A percentile compares a stretch with the other conserved stretches of the same genome.
Conservation (phyloP, 768 basidiomycete species). For the Mycena floridula region DNA sequence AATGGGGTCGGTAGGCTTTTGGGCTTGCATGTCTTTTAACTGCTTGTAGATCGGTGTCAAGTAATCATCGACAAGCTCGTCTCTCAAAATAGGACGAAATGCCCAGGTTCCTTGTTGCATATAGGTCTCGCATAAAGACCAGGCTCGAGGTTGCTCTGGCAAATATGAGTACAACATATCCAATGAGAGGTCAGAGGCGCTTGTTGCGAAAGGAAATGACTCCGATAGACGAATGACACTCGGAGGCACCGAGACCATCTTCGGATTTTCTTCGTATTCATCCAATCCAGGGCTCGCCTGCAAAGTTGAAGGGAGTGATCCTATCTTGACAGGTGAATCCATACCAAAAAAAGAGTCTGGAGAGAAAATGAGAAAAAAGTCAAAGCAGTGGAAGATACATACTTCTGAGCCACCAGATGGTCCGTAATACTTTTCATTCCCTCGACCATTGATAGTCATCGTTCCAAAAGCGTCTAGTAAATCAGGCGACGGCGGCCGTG, state of each 20-base stretch:
- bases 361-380: conserved; percentile 1
- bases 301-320: background rate
- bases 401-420: conserved; percentile 73
- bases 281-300: conserved; percentile 48
- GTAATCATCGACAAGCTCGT: conserved; percentile 66
- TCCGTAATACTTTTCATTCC: conserved; percentile 69
- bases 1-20: conserved; percentile 22
- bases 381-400: conserved; percentile 1
- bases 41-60: conserved; percentile 55
- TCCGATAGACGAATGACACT: conserved; percentile 38
- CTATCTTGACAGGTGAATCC: conserved; percentile 3
- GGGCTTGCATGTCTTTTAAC: conserved; percentile 15
- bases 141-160: conserved; percentile 56
- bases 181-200: conserved; percentile 30
- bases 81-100: conserved; percentile 57
- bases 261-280: conserved; percentile 28
- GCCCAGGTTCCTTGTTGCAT: conserved; percentile 59
- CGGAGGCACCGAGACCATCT: conserved; percentile 28
- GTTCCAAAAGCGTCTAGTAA: conserved; percentile 61
- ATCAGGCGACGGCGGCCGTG: conserved; percentile 17
- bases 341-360: conserved; percentile 51
- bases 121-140: conserved; percentile 63
- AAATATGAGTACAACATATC: conserved; percentile 42
- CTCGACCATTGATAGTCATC: conserved; percentile 62
- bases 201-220: conserved; percentile 41